These are phyloP conservation scores for Chenopodium formosanum DNA, from an alignment of 148 eudicot species.

Conservation along the genomic window DNA sequence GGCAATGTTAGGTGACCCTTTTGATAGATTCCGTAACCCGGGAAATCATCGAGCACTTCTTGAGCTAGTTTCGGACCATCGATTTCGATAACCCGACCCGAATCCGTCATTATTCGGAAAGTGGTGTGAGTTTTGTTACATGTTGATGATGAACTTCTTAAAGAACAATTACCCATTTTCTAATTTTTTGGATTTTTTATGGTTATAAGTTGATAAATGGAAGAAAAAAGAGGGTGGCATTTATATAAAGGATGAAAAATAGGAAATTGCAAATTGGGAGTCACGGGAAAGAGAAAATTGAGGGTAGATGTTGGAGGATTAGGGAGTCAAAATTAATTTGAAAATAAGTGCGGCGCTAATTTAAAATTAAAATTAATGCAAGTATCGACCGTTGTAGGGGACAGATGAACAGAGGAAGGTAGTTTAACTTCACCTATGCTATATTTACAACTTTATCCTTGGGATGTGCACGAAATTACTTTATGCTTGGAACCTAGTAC, in stretches of 20 bases:
- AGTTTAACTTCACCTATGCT: constrained; percentile 4
- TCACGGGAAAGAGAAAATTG: constrained; percentile 19
- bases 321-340: neutral
- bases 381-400: constrained; percentile 23
- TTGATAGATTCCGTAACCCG: constrained; percentile 49
- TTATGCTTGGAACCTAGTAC: neutral
- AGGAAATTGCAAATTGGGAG: constrained; percentile 1
- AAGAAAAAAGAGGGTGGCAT: neutral
- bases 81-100: constrained; percentile 37
- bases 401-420: neutral
- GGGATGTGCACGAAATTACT: neutral
- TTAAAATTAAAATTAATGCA: neutral
- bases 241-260: neutral
- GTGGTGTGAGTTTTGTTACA: constrained; percentile 10
- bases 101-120: constrained; percentile 44
- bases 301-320: constrained; percentile 13
- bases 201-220: neutral
- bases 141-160: constrained; percentile 33
- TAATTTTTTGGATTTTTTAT: neutral
- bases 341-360: constrained; percentile 2
- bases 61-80: constrained; percentile 39
- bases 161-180: constrained; percentile 64
- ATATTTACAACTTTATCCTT: neutral
- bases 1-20: constrained; percentile 32
- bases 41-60: constrained; percentile 44